These are phyloP conservation scores for Aquanectria penicillioides DNA, from an alignment of 2,329 filamentous ascomycete genomes.

Conservation along the genomic window DNA sequence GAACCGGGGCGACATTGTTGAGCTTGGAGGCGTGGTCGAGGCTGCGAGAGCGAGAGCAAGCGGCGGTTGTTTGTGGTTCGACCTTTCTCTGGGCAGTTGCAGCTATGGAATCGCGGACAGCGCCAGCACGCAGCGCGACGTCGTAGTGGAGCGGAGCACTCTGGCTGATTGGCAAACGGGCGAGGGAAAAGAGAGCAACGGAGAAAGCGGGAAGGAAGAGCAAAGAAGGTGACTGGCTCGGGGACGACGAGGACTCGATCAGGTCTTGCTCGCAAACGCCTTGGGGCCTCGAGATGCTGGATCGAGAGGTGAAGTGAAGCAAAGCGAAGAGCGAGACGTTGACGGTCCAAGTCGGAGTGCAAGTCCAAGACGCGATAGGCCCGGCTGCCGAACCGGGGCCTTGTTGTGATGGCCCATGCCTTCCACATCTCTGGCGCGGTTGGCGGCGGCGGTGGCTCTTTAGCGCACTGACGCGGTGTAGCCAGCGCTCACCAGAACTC, in stretches of 20 bases:
- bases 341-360: too few relatives aligned
- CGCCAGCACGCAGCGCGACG: conserved; percentile 15
- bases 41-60: not conserved
- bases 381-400: conserved; percentile 1
- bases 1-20: conserved; percentile 10
- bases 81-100: conserved; percentile 1
- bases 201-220: not conserved
- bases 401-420: conserved; percentile 22
- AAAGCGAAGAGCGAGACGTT: too few relatives aligned
- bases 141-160: conserved; percentile 17
- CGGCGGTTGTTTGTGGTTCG: conserved; percentile 12
- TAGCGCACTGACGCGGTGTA: conserved; percentile 16
- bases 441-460: conserved; percentile 1
- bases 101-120: conserved; percentile 14
- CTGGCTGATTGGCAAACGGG: conserved; percentile 3
- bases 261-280: too few relatives aligned
- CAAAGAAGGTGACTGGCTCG: not conserved
- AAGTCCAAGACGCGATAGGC: conserved; percentile 18
- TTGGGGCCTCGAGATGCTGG: too few relatives aligned
- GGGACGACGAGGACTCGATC: too few relatives aligned
- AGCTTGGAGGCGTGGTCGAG: too few relatives aligned
- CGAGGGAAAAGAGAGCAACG: not conserved
- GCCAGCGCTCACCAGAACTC: too few relatives aligned
- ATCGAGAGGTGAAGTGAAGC: too few relatives aligned
- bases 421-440: conserved; percentile 17